Conservation (phyloP, 352 stramenopile genomes). For the Globisporangium echinulatum region DNA sequence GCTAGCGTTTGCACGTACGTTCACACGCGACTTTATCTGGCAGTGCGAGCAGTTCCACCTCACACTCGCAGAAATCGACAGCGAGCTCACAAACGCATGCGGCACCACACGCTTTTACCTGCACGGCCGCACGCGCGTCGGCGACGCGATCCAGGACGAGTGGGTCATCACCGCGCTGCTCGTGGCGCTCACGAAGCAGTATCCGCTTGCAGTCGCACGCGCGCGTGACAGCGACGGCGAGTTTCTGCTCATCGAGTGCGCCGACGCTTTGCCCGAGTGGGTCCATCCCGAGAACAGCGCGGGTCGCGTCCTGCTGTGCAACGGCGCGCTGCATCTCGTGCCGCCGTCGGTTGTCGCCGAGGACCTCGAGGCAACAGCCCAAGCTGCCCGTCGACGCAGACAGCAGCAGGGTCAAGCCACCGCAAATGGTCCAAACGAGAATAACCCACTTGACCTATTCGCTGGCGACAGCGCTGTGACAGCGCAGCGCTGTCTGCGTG, state of each 20-base stretch:
- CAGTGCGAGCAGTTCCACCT: slow-evolving; percentile 50
- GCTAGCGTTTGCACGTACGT: slow-evolving; percentile 21
- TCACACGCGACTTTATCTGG: slow-evolving; percentile 45
- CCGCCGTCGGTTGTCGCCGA: slow-evolving; percentile 23
- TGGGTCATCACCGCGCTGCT: slow-evolving; percentile 53
- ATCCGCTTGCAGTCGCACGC: slow-evolving; percentile 28
- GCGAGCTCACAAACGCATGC: neutral
- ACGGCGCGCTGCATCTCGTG: slow-evolving; percentile 41
- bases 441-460: neutral
- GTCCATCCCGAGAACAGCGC: slow-evolving; percentile 49
- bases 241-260: slow-evolving; percentile 74
- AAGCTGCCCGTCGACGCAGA: neutral
- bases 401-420: neutral
- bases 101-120: slow-evolving; percentile 25
- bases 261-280: slow-evolving; percentile 61
- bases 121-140: slow-evolving; percentile 29
- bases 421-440: neutral
- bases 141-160: slow-evolving; percentile 66
- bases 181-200: slow-evolving; percentile 30
- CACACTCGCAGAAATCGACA: neutral
- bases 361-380: slow-evolving; percentile 3
- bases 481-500: slow-evolving; percentile 7
- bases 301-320: slow-evolving; percentile 36
- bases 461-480: neutral
- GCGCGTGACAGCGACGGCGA: slow-evolving; percentile 55